These are phyloP conservation scores for Ogataea henricii DNA, from an alignment of 805 yeast species.

Conservation along the genomic window DNA sequence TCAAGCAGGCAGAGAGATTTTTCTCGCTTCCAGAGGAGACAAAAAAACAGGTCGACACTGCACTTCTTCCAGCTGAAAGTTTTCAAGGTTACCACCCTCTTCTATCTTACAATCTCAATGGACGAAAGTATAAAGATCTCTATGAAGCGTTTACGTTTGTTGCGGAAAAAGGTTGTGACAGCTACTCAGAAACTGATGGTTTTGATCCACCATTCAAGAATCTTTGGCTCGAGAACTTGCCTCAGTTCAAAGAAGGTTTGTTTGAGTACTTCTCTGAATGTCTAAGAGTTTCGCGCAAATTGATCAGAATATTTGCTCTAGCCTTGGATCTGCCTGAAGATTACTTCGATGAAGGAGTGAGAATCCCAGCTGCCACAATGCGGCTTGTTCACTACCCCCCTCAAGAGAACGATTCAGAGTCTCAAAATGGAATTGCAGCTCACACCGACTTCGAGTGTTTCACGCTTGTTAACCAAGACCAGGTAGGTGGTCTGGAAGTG, in stretches of 20 bases:
- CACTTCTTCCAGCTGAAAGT: conserved; percentile 21
- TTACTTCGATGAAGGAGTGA: conserved; percentile 28
- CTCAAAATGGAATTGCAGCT: conserved; percentile 36
- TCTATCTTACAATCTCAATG: conserved; percentile 22
- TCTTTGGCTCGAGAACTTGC: conserved; percentile 30
- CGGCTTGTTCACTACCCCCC: conserved; percentile 35
- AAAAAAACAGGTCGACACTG: conserved; percentile 32
- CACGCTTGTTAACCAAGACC: conserved; percentile 30
- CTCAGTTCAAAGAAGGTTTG: conserved; percentile 21
- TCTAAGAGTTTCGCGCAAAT: background rate
- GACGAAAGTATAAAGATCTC: conserved; percentile 23
- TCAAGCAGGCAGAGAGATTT: conserved; percentile 16
- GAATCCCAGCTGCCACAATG: conserved; percentile 30
- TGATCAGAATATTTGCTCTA: conserved; percentile 28
- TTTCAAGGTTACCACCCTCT: conserved; percentile 28
- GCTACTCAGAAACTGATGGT: conserved; percentile 3
- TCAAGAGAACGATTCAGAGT: conserved; percentile 26
- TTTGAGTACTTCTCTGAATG: background rate
- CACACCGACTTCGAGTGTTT: conserved; percentile 37
- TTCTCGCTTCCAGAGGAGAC: conserved; percentile 25
- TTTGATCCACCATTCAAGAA: conserved; percentile 14
- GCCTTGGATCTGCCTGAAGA: conserved; percentile 28
- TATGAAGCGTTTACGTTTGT: conserved; percentile 33
- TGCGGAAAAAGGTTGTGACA: conserved; percentile 20
- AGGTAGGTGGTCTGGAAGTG: conserved; percentile 14